Evolutionary conservation across 345 rosid genomes (phyloP), one percentile per base, ranked within the genome.

Genomic region (Lumnitzera racemosa): DNA sequence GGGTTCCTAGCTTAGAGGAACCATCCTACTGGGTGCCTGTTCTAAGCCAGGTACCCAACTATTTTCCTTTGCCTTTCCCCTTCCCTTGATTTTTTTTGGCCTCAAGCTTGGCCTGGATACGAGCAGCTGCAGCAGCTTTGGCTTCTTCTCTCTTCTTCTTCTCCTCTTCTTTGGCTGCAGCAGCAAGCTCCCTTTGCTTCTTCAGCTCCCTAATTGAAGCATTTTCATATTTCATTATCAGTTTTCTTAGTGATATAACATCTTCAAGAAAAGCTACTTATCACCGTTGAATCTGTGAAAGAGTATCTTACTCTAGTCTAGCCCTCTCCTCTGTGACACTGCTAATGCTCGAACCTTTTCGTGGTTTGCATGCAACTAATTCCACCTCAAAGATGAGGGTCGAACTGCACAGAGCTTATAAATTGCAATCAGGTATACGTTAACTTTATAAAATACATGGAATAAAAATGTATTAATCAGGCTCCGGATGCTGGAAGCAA

Each of bases 361-460:
- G 73, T 9, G 96, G 96, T 46, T 71, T 78, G 81, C 96, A 91
- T 56, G 85, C 81, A 15, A 83, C 74, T 47, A 88, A 53, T 74
- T 87, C 98, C 81, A 89, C 90, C 78, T 89, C 97, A 56, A 89
- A 92, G 10, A 87, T 69, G 56, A 92, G 91, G 58, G 88, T 89
- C 7, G 96, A 84, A 55, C 98, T 92, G 87, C 81, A 81, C 56
- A 16, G 9, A 36, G 43, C 9, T 36, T 36, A 36, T 36, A 9
- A 9, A 36, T 36, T 9, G 11, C 43, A 36, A 36, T 36, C 43
- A 36, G 43, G 43, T 36, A 36, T 36, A 36, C 7, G 43, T 36
- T 5, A 36, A 36, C 43, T 36, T 36, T 9, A 36, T 36, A 0
- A 36, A 36, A 5, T 36, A 36, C 10, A 36, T 36, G 43, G 43